Evolutionary conservation across 1,139 yeast species (phyloP).

Genomic region (Lodderomyces jiufengensis): DNA sequence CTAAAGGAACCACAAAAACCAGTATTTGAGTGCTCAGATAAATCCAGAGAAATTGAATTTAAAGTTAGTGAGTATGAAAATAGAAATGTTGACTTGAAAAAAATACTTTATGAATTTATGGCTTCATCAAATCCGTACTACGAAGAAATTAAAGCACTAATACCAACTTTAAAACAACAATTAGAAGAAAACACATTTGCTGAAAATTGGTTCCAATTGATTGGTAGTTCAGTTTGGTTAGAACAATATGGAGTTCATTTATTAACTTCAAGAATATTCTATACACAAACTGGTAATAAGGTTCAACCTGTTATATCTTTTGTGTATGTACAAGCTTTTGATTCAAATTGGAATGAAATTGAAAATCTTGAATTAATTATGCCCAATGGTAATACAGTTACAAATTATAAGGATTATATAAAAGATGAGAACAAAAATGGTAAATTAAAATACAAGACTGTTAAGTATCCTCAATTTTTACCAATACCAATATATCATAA

Average conservation of each 20-base stretch:
- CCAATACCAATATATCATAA: constrained; percentile 30
- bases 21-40: too few species aligned
- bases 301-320: constrained; percentile 33
- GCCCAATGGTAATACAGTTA: constrained; percentile 26
- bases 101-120: constrained; percentile 15
- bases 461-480: constrained; percentile 24
- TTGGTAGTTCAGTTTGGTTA: constrained; percentile 41
- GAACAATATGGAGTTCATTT: constrained; percentile 39
- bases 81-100: constrained; percentile 7
- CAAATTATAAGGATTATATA: not conserved
- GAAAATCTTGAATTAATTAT: constrained; percentile 28
- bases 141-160: constrained; percentile 23
- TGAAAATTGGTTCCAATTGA: constrained; percentile 34
- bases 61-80: constrained; percentile 7
- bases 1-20: too few species aligned
- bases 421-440: constrained; percentile 1
- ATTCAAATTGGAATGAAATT: constrained; percentile 38
- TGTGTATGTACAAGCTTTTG: constrained; percentile 36
- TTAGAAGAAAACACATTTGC: constrained; percentile 25
- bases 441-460: constrained; percentile 9
- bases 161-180: constrained; percentile 24
- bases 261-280: constrained; percentile 33
- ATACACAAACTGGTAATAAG: constrained; percentile 27
- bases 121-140: constrained; percentile 18
- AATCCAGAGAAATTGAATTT: too few species aligned